Conservation (phyloP, 2,329 filamentous ascomycete genomes). For the Knufia petricola region DNA sequence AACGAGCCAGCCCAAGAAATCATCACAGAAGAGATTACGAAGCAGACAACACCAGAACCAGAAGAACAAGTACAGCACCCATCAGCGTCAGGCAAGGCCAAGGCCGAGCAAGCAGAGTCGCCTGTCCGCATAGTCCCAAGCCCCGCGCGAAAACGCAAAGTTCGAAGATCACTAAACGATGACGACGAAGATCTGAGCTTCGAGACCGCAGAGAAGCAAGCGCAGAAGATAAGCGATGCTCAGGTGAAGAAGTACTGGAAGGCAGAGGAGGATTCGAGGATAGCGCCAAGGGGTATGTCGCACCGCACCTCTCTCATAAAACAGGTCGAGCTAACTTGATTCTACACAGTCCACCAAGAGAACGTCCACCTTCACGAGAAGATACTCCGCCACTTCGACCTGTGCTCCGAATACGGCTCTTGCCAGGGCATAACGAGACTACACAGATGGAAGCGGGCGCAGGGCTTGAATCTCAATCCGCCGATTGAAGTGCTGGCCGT, state of each 20-base stretch:
- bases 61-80: slow-evolving; percentile 10
- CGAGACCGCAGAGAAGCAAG: slow-evolving; percentile 31
- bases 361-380: slow-evolving; percentile 67
- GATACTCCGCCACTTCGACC: slow-evolving; percentile 83
- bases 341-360: slow-evolving; percentile 59
- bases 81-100: slow-evolving; percentile 9
- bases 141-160: slow-evolving; percentile 11
- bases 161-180: slow-evolving; percentile 13
- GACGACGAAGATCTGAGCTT: slow-evolving; percentile 24
- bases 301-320: no score
- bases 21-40: slow-evolving; percentile 6
- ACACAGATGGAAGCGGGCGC: slow-evolving; percentile 80
- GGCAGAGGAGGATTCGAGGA: slow-evolving; percentile 57
- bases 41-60: slow-evolving; percentile 12
- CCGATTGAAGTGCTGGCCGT: slow-evolving; percentile 86
- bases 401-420: slow-evolving; percentile 82
- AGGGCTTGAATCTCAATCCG: slow-evolving; percentile 71
- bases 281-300: slow-evolving; percentile 50
- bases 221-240: slow-evolving; percentile 54
- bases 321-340: neutral
- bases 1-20: slow-evolving; percentile 18
- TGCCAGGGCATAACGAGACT: slow-evolving; percentile 74
- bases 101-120: slow-evolving; percentile 23
- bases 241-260: slow-evolving; percentile 73
- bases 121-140: slow-evolving; percentile 9